Evolutionary conservation across 1,284 basidiomycete species (phyloP).

Genomic region (Thelephora terrestris): DNA sequence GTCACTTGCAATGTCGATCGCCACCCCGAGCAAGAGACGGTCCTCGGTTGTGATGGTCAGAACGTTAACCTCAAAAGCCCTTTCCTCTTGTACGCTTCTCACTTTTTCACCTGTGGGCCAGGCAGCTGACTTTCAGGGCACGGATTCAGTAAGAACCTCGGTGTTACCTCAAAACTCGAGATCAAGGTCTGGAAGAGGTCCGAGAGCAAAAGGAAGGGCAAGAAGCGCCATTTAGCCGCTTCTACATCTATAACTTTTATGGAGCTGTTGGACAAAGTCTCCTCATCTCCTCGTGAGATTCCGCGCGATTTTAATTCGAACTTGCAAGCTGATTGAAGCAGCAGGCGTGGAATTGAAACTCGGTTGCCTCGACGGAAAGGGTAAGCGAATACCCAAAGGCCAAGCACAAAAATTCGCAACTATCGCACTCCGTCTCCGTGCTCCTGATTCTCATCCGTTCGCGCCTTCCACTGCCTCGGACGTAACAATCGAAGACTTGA

Average conservation of each 20-base stretch:
- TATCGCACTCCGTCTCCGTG: constrained; percentile 17
- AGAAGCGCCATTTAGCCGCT: constrained; percentile 43
- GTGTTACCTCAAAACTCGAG: constrained; percentile 31
- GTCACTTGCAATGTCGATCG: constrained; percentile 38
- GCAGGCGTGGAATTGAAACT: constrained; percentile 21
- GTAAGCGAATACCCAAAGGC: constrained; percentile 4
- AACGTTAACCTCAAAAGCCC: constrained; percentile 50
- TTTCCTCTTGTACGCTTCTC: constrained; percentile 36
- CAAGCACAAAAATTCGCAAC: constrained; percentile 18
- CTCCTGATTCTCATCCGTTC: constrained; percentile 10
- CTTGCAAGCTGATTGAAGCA: background rate
- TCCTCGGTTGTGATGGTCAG: constrained; percentile 56
- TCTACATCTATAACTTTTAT: constrained; percentile 35
- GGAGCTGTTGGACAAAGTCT: constrained; percentile 40
- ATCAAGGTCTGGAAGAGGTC: constrained; percentile 42
- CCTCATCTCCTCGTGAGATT: constrained; percentile 32
- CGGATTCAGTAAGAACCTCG: constrained; percentile 28
- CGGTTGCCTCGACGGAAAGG: background rate
- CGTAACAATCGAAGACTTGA: no score
- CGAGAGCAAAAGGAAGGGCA: constrained; percentile 48
- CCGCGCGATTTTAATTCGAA: background rate
- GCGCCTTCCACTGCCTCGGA: background rate
- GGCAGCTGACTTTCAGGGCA: background rate
- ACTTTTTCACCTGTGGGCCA: background rate
- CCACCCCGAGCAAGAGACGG: constrained; percentile 32